Base-by-base conservation (phyloP, 306 rosid species). In the Biancaea sappan region DNA sequence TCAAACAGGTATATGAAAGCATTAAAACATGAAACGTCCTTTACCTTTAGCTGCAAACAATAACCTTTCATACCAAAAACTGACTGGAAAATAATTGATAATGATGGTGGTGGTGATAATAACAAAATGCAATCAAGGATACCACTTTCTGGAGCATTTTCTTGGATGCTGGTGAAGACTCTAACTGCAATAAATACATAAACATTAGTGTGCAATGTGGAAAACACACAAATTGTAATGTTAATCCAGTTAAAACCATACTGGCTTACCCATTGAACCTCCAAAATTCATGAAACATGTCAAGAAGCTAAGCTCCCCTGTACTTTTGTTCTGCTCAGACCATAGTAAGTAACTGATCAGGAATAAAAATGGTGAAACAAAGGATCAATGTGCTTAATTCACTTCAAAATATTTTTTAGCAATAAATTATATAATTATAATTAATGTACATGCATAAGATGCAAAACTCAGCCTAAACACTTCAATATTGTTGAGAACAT, bases 281-380 rank as follows among this genome's bases (percentile, higher is more conserved):
- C 82, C 97, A 82, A 84, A 86, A 79, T 91, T 94, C 97, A 91
- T 91, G 15, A 88, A 81, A 81, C 84, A 83, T 15, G 98, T 94
- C 80, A 91, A 65, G 85, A 91, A 91, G 91, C 97, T 94, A 69
- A 94, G 97, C 85, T 94, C 90, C 73, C 96, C 98, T 3, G 98
- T 91, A 78, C 96, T 91, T 81, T 86, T 94, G 71, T 78, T 94
- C 98, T 91, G 97, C 75, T 28, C 73, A 80, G 12, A 18, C 11
- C 56, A 50, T 1, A 1, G 9, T 1, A 18, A 18, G 9, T 47
- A 47, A 47, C 10, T 10, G n/a, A 47, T 5, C 9, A 47, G 21
- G 6, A 47, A 47, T 47, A 6, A n/a, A 18, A 50, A 18, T 18
- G 25, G 56, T n/a, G 21, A 50, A 46, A 18, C 10, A 50, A 50